Evolutionary conservation across 2,329 filamentous ascomycete genomes (phyloP).

Genomic region (Verticillium alfalfae): DNA sequence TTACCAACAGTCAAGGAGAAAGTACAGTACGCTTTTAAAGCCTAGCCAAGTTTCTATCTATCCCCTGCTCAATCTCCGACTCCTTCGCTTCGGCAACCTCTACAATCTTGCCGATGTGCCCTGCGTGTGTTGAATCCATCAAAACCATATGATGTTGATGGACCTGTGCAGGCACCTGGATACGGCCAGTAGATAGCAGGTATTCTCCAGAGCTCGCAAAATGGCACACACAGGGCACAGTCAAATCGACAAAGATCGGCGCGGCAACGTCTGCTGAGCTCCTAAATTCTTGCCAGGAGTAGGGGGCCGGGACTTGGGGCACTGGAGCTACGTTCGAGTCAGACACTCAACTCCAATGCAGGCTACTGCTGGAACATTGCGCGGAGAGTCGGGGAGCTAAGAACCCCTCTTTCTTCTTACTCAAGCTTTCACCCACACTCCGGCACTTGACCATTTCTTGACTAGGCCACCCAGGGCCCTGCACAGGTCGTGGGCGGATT

Average conservation of each 20-base stretch:
- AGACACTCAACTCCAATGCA: background rate
- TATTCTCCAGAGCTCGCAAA: background rate
- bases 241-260: background rate
- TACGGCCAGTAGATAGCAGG: background rate
- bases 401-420: background rate
- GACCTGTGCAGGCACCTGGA: slow-evolving; percentile 2
- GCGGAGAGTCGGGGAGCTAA: background rate
- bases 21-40: no score
- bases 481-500: background rate
- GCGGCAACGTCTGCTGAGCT: background rate
- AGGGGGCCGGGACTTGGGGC: background rate
- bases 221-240: background rate
- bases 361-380: no score
- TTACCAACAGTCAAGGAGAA: no score
- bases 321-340: background rate
- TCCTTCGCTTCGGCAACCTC: background rate
- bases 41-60: no score
- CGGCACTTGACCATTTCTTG: background rate
- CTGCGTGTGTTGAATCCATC: slow-evolving; percentile 5
- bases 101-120: background rate
- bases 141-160: background rate
- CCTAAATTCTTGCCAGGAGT: background rate
- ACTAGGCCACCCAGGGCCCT: background rate
- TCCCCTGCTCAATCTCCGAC: background rate
- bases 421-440: background rate